Base-by-base conservation (phyloP, 345 rosid genomes). In the Anacardium occidentale region DNA sequence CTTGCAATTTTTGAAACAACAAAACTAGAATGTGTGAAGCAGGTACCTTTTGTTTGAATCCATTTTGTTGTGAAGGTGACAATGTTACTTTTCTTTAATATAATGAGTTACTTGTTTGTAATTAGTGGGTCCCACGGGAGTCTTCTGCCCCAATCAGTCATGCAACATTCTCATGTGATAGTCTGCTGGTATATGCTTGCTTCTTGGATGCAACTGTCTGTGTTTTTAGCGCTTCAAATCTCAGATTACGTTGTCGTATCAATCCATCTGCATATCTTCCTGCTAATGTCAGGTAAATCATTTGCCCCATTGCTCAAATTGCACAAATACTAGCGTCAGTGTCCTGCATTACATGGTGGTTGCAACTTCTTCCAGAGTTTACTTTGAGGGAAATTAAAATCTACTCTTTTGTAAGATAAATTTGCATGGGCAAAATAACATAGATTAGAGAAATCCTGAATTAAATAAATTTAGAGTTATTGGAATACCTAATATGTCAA, bases 141-240 rank as follows among this genome's bases (percentile, higher is more conserved):
- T 80, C 93, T 72, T 85, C 91, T 75, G 96, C 93, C 14, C 92
- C 93, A 51, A 85, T 94, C 69, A 89, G 97, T 44, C 85, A 92
- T 72, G 97, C 98, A 1, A 89, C 96, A 18, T 94, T 91, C 82
- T 94, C 98, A 7, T 94, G 98, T 65, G 98, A 94, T 81, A 92
- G 98, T 77, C 97, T 90, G 78, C 83, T 92, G 78, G 85, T 94
- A 50, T 94, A 87, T 82, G 88, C 98, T 47, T 82, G 98, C 81
- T 94, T 92, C 80, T 81, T 90, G 71, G 98, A 94, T 64, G 95
- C n/a, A n/a, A n/a, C n/a, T n/a, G n/a, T n/a, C n/a, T n/a, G n/a
- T n/a, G n/a, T n/a, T n/a, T n/a, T n/a, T n/a, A n/a, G n/a, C n/a
- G n/a, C n/a, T n/a, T n/a, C n/a, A n/a, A n/a, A n/a, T n/a, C n/a